Percentiles rank a stretch among this genome's conserved stretches.
These are phyloP conservation scores for Pseudocercospora vitis DNA, from an alignment of 2,329 filamentous ascomycete genomes.

Conservation along the genomic window DNA sequence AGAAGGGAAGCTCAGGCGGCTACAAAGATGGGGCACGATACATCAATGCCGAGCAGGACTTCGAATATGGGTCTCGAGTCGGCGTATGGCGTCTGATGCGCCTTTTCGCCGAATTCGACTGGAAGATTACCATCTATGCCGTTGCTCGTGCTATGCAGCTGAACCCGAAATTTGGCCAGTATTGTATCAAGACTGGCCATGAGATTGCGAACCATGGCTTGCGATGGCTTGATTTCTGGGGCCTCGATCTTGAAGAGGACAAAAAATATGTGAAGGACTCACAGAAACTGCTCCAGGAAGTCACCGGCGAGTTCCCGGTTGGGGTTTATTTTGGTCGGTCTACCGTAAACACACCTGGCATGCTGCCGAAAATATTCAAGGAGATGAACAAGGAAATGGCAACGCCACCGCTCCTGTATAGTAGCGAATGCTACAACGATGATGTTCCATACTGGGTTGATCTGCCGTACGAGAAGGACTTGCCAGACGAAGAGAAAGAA, in stretches of 20 bases:
- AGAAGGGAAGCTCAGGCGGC: slow-evolving; percentile 37
- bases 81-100: slow-evolving; percentile 45
- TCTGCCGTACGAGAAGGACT: slow-evolving; percentile 49
- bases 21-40: slow-evolving; percentile 38
- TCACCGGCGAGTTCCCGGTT: slow-evolving; percentile 49
- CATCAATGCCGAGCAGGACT: slow-evolving; percentile 50
- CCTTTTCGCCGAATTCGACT: slow-evolving; percentile 45
- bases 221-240: slow-evolving; percentile 47
- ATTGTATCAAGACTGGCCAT: slow-evolving; percentile 44
- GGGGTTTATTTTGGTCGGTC: slow-evolving; percentile 54
- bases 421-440: slow-evolving; percentile 55
- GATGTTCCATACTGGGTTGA: slow-evolving; percentile 59
- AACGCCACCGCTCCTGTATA: slow-evolving; percentile 48
- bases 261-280: slow-evolving; percentile 50
- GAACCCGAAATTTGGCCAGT: slow-evolving; percentile 44
- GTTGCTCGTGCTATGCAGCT: slow-evolving; percentile 44
- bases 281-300: slow-evolving; percentile 42
- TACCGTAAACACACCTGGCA: slow-evolving; percentile 47
- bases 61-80: slow-evolving; percentile 41
- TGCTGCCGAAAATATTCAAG: slow-evolving; percentile 52
- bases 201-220: slow-evolving; percentile 47
- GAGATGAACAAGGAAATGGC: slow-evolving; percentile 48
- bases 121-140: slow-evolving; percentile 47
- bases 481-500: slow-evolving; percentile 38
- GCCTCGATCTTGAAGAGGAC: slow-evolving; percentile 47